Evolutionary conservation across 192 early-diverging fungal species (phyloP).

Genomic region (Tieghemiomyces parasiticus): DNA sequence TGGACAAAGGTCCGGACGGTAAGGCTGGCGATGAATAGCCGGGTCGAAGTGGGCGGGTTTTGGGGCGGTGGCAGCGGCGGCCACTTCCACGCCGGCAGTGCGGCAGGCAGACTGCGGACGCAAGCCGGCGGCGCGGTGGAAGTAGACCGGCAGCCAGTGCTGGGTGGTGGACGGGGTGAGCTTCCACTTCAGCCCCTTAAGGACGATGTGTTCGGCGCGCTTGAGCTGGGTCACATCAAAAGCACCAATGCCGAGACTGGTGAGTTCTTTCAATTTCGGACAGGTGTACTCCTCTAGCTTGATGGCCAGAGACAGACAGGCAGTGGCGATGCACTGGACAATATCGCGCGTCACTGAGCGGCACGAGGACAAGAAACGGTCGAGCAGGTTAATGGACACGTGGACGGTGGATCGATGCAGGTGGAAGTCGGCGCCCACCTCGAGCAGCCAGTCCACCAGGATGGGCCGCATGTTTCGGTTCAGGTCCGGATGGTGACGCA

Average conservation of each 20-base stretch:
- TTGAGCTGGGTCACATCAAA: slow-evolving; percentile 26
- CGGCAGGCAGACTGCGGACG: slow-evolving; percentile 17
- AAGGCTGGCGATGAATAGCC: not conserved
- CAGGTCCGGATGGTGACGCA: slow-evolving; percentile 23
- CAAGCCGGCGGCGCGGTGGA: slow-evolving; percentile 24
- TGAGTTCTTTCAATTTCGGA: slow-evolving; percentile 26
- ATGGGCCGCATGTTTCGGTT: slow-evolving; percentile 32
- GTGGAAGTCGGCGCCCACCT: slow-evolving; percentile 31
- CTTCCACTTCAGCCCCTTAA: slow-evolving; percentile 24
- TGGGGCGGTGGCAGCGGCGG: not conserved
- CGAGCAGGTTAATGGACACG: slow-evolving; percentile 26
- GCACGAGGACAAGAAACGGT: slow-evolving; percentile 23
- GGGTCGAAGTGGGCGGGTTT: not conserved
- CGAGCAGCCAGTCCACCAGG: slow-evolving; percentile 36
- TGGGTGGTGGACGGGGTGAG: slow-evolving; percentile 26
- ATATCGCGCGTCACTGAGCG: slow-evolving; percentile 19
- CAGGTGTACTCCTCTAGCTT: slow-evolving; percentile 30
- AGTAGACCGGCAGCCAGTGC: slow-evolving; percentile 23
- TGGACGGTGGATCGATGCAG: slow-evolving; percentile 31
- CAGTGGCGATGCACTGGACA: slow-evolving; percentile 33
- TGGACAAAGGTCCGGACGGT: not conserved
- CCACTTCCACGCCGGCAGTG: not conserved
- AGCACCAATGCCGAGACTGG: slow-evolving; percentile 27
- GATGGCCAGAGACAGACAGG: slow-evolving; percentile 32
- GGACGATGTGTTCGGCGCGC: slow-evolving; percentile 27